Percentiles rank a stretch among this genome's conserved stretches.
phyloP scores from a whole-genome alignment of 1,139 yeast species.

The Hemisphaericaspora subhashii region DNA sequence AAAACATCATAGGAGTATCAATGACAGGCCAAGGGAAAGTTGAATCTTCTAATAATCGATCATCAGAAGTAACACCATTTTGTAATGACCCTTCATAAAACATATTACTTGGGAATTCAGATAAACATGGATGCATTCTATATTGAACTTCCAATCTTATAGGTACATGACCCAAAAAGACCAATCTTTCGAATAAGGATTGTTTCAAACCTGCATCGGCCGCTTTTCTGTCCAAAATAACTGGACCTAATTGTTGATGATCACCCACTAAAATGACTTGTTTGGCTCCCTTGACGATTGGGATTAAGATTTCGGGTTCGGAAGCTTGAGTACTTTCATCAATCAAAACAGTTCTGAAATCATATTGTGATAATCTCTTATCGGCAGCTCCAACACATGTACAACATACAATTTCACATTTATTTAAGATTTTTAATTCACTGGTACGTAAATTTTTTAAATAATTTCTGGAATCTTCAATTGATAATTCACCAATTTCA shows the following conservation, averaged over 20 bases:
- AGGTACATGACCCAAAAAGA: constrained; percentile 83
- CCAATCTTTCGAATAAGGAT: constrained; percentile 82
- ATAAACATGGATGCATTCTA: constrained; percentile 88
- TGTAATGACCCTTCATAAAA: constrained; percentile 91
- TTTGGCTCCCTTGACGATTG: constrained; percentile 84
- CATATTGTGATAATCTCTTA: constrained; percentile 49
- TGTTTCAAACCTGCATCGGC: constrained; percentile 84
- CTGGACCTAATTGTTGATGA: constrained; percentile 94
- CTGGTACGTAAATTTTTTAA: constrained; percentile 40
- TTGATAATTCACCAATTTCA: constrained; percentile 71
- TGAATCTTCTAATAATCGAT: constrained; percentile 55
- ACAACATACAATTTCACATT: constrained; percentile 82
- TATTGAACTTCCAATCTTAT: constrained; percentile 88
- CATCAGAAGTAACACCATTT: constrained; percentile 81
- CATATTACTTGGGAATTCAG: constrained; percentile 89
- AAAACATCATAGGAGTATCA: constrained; percentile 88
- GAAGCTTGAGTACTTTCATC: constrained; percentile 95
- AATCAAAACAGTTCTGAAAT: constrained; percentile 76
- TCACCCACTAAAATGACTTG: constrained; percentile 92
- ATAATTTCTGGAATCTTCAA: constrained; percentile 48
- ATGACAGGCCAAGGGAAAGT: constrained; percentile 89
- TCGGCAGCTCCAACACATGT: constrained; percentile 96
- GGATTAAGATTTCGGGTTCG: constrained; percentile 89
- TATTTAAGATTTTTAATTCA: constrained; percentile 51
- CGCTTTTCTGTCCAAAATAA: constrained; percentile 74